Conservation (phyloP, 202 grass and related monocot species). For the Panicum hallii region DNA sequence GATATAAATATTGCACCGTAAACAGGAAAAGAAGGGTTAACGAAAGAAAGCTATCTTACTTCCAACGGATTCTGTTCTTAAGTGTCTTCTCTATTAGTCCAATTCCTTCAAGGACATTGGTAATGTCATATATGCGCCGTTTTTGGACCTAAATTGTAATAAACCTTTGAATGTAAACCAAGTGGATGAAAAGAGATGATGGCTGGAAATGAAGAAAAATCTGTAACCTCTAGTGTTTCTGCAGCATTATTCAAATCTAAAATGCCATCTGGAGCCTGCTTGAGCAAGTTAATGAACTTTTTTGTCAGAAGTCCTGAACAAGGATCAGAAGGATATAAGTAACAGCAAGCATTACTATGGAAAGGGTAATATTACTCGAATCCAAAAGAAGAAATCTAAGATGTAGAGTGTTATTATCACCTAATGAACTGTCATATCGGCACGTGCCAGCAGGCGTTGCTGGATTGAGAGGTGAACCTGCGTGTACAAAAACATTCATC, state of each 20-base stretch:
- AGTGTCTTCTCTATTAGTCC: slow-evolving; percentile 96
- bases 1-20: slow-evolving; percentile 28
- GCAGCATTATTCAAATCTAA: slow-evolving; percentile 99
- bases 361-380: slow-evolving; percentile 17
- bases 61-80: slow-evolving; percentile 96
- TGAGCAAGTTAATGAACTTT: slow-evolving; percentile 95
- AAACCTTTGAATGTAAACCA: slow-evolving; percentile 17
- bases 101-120: slow-evolving; percentile 98
- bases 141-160: slow-evolving; percentile 87
- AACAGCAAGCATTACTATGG: slow-evolving; percentile 17
- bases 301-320: slow-evolving; percentile 91
- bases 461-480: slow-evolving; percentile 93
- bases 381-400: neutral
- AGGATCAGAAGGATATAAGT: slow-evolving; percentile 44
- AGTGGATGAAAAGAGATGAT: slow-evolving; percentile 17
- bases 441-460: slow-evolving; percentile 75
- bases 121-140: slow-evolving; percentile 98
- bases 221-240: slow-evolving; percentile 83
- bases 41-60: slow-evolving; percentile 63
- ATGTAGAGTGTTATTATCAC: slow-evolving; percentile 48
- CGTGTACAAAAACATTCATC: slow-evolving; percentile 26
- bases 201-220: slow-evolving; percentile 32
- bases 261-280: slow-evolving; percentile 85
- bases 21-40: slow-evolving; percentile 37
- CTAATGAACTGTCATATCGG: slow-evolving; percentile 94